A percentile compares a stretch with the other conserved stretches of the same genome.
Evolutionary conservation across 768 basidiomycete species (phyloP).

Genomic region (Termitomyces sp.): DNA sequence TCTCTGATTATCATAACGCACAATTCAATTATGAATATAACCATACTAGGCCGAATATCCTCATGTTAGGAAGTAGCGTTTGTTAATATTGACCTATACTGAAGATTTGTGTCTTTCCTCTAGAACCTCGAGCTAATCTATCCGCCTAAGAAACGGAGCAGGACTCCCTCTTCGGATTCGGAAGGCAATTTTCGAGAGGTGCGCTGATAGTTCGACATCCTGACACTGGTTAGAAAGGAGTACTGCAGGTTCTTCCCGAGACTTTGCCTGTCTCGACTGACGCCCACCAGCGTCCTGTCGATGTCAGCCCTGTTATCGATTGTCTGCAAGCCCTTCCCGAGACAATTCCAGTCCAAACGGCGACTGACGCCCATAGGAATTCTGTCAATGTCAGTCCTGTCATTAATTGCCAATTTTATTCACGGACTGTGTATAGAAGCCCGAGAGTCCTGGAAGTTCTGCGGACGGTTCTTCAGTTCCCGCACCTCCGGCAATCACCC

Average conservation of each 20-base stretch:
- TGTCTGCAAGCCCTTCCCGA: not conserved
- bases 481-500: conserved; percentile 7
- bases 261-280: not conserved
- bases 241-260: conserved; percentile 1
- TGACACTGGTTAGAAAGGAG: not conserved
- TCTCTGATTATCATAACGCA: not conserved
- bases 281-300: not conserved
- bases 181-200: conserved; percentile 22
- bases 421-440: not conserved
- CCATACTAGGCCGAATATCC: conserved; percentile 34
- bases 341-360: not conserved
- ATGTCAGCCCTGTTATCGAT: not conserved
- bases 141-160: conserved; percentile 32
- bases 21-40: conserved; percentile 6
- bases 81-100: not conserved
- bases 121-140: conserved; percentile 46
- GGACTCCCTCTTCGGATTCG: conserved; percentile 32
- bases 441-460: not conserved
- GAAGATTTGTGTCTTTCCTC: not conserved
- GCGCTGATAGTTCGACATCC: not conserved
- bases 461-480: not conserved
- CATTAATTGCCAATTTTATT: not conserved
- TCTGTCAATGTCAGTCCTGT: not conserved
- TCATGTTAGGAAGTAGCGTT: conserved; percentile 25
- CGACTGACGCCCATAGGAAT: not conserved